Conservation (phyloP, 2,329 filamentous ascomycete genomes). For the Ophiocordyceps sinensis region DNA sequence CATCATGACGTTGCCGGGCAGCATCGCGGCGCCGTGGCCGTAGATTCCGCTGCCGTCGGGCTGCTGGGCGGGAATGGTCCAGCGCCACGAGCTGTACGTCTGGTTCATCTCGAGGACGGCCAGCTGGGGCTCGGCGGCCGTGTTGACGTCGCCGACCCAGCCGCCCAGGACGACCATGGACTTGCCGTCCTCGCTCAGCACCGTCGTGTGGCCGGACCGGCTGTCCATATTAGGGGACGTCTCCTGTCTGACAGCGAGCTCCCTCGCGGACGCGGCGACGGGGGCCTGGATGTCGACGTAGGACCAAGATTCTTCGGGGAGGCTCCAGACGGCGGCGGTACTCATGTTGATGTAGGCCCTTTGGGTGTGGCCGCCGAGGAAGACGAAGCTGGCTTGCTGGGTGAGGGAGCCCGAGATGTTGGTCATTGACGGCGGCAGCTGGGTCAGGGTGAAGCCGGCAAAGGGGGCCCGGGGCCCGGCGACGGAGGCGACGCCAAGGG, state of each 20-base stretch:
- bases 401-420: constrained; percentile 50
- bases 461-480: constrained; percentile 59
- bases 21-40: constrained; percentile 47
- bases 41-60: constrained; percentile 35
- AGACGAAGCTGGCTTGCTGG: constrained; percentile 63
- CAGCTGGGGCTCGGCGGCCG: constrained; percentile 69
- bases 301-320: constrained; percentile 77
- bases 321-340: constrained; percentile 70
- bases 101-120: constrained; percentile 62
- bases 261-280: neutral
- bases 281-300: constrained; percentile 47
- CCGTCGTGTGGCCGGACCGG: constrained; percentile 76
- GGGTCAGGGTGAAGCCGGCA: constrained; percentile 75
- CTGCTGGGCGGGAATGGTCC: constrained; percentile 45
- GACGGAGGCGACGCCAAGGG: constrained; percentile 22
- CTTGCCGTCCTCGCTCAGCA: constrained; percentile 64
- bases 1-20: constrained; percentile 57
- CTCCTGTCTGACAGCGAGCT: constrained; percentile 10
- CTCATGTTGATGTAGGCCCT: constrained; percentile 89
- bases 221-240: constrained; percentile 43
- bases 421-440: constrained; percentile 53
- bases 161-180: constrained; percentile 73
- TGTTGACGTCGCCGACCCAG: constrained; percentile 73
- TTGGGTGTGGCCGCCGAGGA: constrained; percentile 75
- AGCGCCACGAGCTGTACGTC: constrained; percentile 62